These are phyloP conservation scores for Plasmopara viticola DNA, from an alignment of 352 stramenopile genomes.

Conservation along the genomic window DNA sequence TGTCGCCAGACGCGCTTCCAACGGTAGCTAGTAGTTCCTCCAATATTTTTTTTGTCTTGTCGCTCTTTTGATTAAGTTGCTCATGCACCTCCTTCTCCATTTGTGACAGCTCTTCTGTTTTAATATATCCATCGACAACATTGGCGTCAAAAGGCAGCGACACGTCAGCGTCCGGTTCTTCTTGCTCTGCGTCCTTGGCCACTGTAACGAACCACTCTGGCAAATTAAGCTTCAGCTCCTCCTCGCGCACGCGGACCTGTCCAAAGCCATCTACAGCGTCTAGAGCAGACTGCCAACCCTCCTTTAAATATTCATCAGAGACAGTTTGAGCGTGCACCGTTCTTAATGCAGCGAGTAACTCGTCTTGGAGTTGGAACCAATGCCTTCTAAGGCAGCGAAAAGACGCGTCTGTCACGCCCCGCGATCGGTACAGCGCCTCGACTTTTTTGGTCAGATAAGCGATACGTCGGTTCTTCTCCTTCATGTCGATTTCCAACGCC, in stretches of 20 bases:
- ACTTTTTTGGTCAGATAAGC: conserved; percentile 58
- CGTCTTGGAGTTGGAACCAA: conserved; percentile 65
- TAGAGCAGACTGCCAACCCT: conserved; percentile 31
- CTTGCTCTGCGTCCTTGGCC: conserved; percentile 36
- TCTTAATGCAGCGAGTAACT: conserved; percentile 28
- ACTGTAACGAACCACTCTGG: conserved; percentile 73
- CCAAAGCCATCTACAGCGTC: conserved; percentile 37
- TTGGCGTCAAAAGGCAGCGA: conserved; percentile 23
- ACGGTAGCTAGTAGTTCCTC: conserved; percentile 31
- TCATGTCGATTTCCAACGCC: conserved; percentile 63
- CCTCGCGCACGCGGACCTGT: conserved; percentile 29
- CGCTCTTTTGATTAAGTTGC: conserved; percentile 32
- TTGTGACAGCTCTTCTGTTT: conserved; percentile 30
- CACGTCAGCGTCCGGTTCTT: conserved; percentile 25
- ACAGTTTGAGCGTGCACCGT: conserved; percentile 17
- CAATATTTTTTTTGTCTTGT: conserved; percentile 29
- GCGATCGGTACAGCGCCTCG: conserved; percentile 55
- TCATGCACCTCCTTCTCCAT: conserved; percentile 36
- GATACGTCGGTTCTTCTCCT: conserved; percentile 81
- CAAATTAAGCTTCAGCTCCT: conserved; percentile 44
- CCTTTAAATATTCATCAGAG: conserved; percentile 12
- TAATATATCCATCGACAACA: conserved; percentile 21
- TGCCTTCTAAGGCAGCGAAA: conserved; percentile 55
- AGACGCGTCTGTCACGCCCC: conserved; percentile 36
- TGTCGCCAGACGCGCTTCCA: conserved; percentile 10